A percentile compares a stretch with the other conserved stretches of the same genome.
These are phyloP conservation scores for Diaporthe sp. DNA, from an alignment of 2,329 filamentous ascomycete species.

Conservation along the genomic window DNA sequence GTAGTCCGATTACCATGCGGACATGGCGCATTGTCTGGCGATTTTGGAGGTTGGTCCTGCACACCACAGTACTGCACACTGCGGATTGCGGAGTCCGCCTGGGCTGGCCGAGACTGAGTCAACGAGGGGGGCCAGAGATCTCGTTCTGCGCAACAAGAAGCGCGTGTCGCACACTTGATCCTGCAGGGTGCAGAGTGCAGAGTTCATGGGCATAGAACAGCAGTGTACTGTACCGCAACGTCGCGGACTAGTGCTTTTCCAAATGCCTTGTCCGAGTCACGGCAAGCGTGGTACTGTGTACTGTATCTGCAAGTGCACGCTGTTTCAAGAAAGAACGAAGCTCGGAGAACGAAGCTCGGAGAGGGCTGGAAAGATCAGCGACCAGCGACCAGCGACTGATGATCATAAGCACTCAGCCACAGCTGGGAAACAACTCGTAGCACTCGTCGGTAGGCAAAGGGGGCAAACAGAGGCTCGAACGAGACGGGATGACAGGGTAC, in stretches of 20 bases:
- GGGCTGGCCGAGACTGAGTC: constrained; percentile 7
- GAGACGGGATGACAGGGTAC: constrained; percentile 1
- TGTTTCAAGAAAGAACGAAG: background rate
- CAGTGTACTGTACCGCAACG: background rate
- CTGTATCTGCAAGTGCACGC: background rate
- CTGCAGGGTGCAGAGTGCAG: background rate
- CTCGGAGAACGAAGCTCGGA: background rate
- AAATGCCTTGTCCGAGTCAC: background rate
- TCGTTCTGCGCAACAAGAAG: background rate
- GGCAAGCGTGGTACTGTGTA: background rate
- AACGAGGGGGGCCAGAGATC: too few species aligned
- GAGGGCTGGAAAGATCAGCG: too few species aligned
- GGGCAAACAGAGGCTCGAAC: background rate
- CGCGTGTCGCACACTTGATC: background rate
- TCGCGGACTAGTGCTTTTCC: background rate
- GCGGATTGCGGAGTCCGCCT: background rate
- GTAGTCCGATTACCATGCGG: background rate
- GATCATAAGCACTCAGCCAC: constrained; percentile 16
- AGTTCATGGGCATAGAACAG: background rate
- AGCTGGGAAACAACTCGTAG: background rate
- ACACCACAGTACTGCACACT: background rate
- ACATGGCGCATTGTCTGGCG: constrained; percentile 18
- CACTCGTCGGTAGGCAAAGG: constrained; percentile 11
- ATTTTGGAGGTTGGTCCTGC: background rate
- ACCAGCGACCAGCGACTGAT: constrained; percentile 1